These are phyloP conservation scores for Kodamaea anthophila DNA, from an alignment of 1,139 yeast genomes.

Conservation along the genomic window DNA sequence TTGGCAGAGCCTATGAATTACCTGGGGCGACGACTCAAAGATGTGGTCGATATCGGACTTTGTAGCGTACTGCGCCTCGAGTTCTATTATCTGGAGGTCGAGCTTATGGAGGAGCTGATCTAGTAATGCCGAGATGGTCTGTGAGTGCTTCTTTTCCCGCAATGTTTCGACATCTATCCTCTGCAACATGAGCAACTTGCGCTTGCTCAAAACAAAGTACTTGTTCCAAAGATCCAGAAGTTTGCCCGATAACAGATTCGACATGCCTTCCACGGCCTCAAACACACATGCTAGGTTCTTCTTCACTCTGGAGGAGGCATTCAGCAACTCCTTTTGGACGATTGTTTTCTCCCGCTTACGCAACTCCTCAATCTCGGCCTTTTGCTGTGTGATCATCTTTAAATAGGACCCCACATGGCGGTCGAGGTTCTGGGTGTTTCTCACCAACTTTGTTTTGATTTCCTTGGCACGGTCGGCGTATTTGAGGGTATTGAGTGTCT, in stretches of 20 bases:
- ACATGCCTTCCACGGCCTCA: conserved; percentile 35
- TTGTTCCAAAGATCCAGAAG: conserved; percentile 41
- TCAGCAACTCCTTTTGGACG: conserved; percentile 28
- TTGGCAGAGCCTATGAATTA: conserved; percentile 41
- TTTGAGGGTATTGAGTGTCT: conserved; percentile 80
- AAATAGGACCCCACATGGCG: conserved; percentile 85
- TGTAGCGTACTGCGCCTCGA: conserved; percentile 45
- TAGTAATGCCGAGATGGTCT: conserved; percentile 13
- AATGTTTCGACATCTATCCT: conserved; percentile 24
- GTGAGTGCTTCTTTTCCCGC: background rate
- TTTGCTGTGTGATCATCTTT: conserved; percentile 80
- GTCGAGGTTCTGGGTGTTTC: conserved; percentile 73
- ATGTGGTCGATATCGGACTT: conserved; percentile 50
- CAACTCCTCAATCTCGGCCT: conserved; percentile 68
- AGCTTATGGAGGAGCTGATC: conserved; percentile 22
- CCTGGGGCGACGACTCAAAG: conserved; percentile 37
- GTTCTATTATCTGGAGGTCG: conserved; percentile 38
- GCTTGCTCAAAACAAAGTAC: conserved; percentile 50
- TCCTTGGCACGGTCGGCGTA: conserved; percentile 90
- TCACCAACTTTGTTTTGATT: conserved; percentile 71
- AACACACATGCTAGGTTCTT: conserved; percentile 33
- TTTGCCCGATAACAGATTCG: conserved; percentile 33
- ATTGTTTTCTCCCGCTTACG: conserved; percentile 47
- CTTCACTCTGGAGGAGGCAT: conserved; percentile 24
- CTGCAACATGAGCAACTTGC: conserved; percentile 46